Evolutionary conservation across 306 rosid genomes (phyloP).

Genomic region (Trifolium pratense): DNA sequence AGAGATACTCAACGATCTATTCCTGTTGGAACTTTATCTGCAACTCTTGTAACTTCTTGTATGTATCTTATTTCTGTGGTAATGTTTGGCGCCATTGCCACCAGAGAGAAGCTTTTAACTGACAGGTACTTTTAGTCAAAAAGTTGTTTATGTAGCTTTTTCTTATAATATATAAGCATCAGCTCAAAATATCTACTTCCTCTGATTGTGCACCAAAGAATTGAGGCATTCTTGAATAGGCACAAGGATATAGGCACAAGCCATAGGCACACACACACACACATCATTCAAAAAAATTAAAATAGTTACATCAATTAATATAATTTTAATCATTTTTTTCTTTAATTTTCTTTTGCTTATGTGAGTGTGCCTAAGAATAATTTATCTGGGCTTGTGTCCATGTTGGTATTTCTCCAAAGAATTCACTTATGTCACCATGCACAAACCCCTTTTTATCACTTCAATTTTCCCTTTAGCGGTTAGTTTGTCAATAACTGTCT

Average conservation of each 20-base stretch:
- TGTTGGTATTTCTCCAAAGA: not conserved
- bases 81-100: slow-evolving; percentile 86
- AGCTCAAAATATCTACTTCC: slow-evolving; percentile 23
- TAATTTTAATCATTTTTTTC: no score
- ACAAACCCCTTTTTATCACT: slow-evolving; percentile 2
- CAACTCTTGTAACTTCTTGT: slow-evolving; percentile 76
- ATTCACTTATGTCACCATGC: slow-evolving; percentile 14
- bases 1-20: slow-evolving; percentile 97
- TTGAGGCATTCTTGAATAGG: no score
- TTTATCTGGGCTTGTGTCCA: no score
- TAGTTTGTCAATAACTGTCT: slow-evolving; percentile 26
- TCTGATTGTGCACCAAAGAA: slow-evolving; percentile 35
- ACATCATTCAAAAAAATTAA: no score
- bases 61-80: slow-evolving; percentile 84
- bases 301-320: no score
- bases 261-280: no score
- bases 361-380: no score
- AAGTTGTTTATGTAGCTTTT: slow-evolving; percentile 17
- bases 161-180: slow-evolving; percentile 5
- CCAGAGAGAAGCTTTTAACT: slow-evolving; percentile 78
- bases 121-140: slow-evolving; percentile 69
- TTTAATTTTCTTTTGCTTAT: no score
- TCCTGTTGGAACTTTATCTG: slow-evolving; percentile 93
- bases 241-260: no score
- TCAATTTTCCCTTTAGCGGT: slow-evolving; percentile 20